A percentile compares a stretch with the other conserved stretches of the same genome.
These are phyloP conservation scores for Grigorovia yakushimaensis DNA, from an alignment of 805 yeast species.

Conservation along the genomic window DNA sequence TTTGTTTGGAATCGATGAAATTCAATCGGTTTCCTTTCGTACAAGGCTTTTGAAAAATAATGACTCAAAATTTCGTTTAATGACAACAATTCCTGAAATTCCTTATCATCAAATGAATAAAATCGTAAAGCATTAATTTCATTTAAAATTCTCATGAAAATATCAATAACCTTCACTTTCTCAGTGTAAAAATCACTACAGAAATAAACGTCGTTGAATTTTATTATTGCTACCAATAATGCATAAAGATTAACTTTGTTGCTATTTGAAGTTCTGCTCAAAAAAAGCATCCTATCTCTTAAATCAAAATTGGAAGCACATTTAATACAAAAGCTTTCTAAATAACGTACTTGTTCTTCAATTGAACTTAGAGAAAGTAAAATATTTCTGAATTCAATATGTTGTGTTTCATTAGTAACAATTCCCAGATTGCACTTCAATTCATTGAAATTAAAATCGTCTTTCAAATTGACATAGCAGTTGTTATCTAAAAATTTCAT, in stretches of 20 bases:
- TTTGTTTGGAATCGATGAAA: constrained; percentile 6
- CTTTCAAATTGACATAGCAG: constrained; percentile 15
- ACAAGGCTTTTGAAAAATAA: neutral
- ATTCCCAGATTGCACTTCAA: constrained; percentile 21
- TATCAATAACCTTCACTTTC: constrained; percentile 5
- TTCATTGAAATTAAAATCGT: constrained; percentile 14
- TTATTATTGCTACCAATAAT: neutral
- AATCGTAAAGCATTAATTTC: constrained; percentile 6
- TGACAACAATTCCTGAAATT: constrained; percentile 10
- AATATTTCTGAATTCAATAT: constrained; percentile 18
- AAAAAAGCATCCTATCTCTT: constrained; percentile 9
- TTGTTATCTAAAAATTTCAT: constrained; percentile 14
- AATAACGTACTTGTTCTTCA: neutral
- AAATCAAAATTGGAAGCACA: constrained; percentile 7
- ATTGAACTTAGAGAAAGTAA: neutral
- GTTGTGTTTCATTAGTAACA: constrained; percentile 21
- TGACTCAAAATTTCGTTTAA: neutral
- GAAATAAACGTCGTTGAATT: neutral
- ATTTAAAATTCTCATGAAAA: constrained; percentile 12
- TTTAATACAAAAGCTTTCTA: constrained; percentile 1
- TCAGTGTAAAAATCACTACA: neutral
- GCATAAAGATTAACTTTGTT: neutral
- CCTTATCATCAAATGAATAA: constrained; percentile 14
- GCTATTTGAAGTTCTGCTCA: constrained; percentile 2
- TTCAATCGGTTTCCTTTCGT: neutral